Evolutionary conservation across 768 basidiomycete genomes (phyloP).

Genomic region (Cystofilobasidium macerans): DNA sequence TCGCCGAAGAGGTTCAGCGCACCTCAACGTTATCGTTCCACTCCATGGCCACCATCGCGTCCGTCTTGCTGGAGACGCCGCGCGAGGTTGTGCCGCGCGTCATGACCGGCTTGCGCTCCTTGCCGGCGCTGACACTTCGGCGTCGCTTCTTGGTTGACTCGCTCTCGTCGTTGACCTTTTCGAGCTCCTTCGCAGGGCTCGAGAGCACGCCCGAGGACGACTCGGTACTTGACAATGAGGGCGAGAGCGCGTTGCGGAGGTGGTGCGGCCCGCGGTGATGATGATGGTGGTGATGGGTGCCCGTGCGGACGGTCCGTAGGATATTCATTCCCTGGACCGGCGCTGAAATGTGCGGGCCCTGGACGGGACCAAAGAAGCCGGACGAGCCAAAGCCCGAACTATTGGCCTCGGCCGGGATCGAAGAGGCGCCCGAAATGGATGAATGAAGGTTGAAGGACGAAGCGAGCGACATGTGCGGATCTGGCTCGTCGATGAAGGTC

Average conservation of each 20-base stretch:
- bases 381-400: constrained; percentile 5
- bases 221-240: background rate
- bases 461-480: background rate
- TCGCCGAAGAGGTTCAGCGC: background rate
- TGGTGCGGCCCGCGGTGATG: background rate
- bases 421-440: background rate
- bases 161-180: background rate
- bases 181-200: background rate
- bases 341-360: constrained; percentile 5
- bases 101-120: constrained; percentile 16
- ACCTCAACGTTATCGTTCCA: constrained; percentile 24
- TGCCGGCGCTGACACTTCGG: background rate
- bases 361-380: background rate
- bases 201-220: background rate
- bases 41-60: constrained; percentile 19
- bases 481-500: constrained; percentile 23
- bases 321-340: constrained; percentile 9
- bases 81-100: constrained; percentile 20
- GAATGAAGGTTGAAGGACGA: constrained; percentile 3
- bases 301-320: constrained; percentile 8
- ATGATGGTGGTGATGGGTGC: constrained; percentile 8
- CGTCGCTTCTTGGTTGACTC: background rate
- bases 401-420: background rate
- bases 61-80: constrained; percentile 2
- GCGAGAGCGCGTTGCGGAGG: background rate